Evolutionary conservation across 148 eudicot species (phyloP), one percentile per base, ranked within the genome.

Genomic region (Diospyros kaki): DNA sequence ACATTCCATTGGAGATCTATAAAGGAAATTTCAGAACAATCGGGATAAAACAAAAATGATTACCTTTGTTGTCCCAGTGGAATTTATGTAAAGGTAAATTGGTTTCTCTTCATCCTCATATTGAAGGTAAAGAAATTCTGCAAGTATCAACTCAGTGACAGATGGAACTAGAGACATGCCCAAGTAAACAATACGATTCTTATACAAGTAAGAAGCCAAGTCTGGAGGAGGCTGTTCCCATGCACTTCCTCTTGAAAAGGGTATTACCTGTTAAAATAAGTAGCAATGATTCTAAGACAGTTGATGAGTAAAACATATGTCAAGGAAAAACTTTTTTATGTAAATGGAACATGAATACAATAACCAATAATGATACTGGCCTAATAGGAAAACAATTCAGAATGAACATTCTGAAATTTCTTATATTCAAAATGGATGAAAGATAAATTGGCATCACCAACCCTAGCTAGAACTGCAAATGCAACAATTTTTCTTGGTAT

Each of bases 211-310:
- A 15, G 99, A 93, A 52, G 98, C 97, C 75, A 96, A 58, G 88
- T 96, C 98, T 53, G 99, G 99, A 51, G 99, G 99, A 83, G 94
- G 93, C 64, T 90, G 91, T 78, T 95, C 93, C 94, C 86, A 88
- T 59, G 90, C 92, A 83, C 86, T 92, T 81, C 90, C 97, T 83
- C 88, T 86, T 81, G 89, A 83, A 78, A 86, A 88, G 64, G 97
- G 97, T 78, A 90, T 89, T 64, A 87, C 97, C 99, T 95, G 89
- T 75, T 55, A 69, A 75, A 13, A 71, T 13, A 50, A 69, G 55
- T 8, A 61, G 2, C 8, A 73, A 75, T 40, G 13, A 41, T 42
- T 12, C 40, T 56, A 41, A 56, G 46, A 17, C 45, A 15, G 11
- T 46, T 65, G 9, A 72, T 38, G 13, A 69, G 18, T 39, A 68